phyloP scores from a whole-genome alignment of 2,329 filamentous ascomycete genomes.

The Sphaerostilbella broomeana region DNA sequence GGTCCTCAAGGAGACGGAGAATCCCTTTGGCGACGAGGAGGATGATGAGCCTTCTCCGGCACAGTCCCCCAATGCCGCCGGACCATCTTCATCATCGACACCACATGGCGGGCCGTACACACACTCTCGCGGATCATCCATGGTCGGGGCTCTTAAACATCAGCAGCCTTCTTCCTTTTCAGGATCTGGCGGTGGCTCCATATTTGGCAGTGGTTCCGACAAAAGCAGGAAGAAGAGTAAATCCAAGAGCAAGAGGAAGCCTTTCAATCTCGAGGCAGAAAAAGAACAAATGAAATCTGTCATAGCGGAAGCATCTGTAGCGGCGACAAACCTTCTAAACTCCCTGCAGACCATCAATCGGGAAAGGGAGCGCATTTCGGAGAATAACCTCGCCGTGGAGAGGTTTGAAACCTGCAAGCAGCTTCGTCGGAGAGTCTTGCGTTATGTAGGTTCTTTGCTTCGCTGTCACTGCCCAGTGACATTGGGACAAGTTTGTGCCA shows the following conservation, averaged over 20 bases:
- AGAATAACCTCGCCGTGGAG: slow-evolving; percentile 67
- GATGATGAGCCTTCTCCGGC: slow-evolving; percentile 42
- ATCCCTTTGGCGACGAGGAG: slow-evolving; percentile 63
- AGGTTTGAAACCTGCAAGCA: slow-evolving; percentile 83
- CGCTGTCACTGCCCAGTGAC: too few species aligned
- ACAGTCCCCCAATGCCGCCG: slow-evolving; percentile 21
- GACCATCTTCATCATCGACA: slow-evolving; percentile 14
- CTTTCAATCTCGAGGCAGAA: slow-evolving; percentile 81
- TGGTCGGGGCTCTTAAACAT: slow-evolving; percentile 6
- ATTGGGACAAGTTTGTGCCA: too few species aligned
- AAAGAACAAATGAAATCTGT: slow-evolving; percentile 78
- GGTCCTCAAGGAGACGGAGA: slow-evolving; percentile 73
- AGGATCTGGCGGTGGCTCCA: slow-evolving; percentile 25
- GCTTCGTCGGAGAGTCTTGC: slow-evolving; percentile 74
- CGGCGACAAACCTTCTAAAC: slow-evolving; percentile 86
- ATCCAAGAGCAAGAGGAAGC: slow-evolving; percentile 47
- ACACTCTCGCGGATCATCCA: slow-evolving; percentile 15
- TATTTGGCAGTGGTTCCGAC: slow-evolving; percentile 34
- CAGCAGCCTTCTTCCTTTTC: not conserved
- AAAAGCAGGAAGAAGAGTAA: slow-evolving; percentile 30
- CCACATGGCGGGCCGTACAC: slow-evolving; percentile 17
- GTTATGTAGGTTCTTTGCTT: slow-evolving; percentile 54
- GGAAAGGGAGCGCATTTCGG: slow-evolving; percentile 79
- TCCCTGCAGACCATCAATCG: slow-evolving; percentile 84
- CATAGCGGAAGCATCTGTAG: slow-evolving; percentile 85